Evolutionary conservation across 768 basidiomycete species (phyloP).

Genomic region (Leccinum incarnatum): DNA sequence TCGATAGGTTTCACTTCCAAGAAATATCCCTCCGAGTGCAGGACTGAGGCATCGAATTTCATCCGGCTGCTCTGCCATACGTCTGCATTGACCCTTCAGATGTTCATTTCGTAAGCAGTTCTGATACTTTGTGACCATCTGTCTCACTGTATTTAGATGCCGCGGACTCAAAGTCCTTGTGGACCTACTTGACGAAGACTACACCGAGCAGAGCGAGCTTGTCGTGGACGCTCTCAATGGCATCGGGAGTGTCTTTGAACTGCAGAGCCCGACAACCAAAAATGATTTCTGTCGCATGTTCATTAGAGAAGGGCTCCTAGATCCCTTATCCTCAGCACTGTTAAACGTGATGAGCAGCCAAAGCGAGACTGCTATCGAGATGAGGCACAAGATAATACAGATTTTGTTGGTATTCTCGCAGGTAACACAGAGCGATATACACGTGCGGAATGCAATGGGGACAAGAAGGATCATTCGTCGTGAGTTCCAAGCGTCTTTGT

Average conservation of each 20-base stretch:
- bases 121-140: not conserved
- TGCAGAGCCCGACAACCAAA: constrained; percentile 94
- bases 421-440: constrained; percentile 92
- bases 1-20: constrained; percentile 85
- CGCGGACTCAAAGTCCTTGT: constrained; percentile 94
- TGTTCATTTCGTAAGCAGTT: constrained; percentile 95
- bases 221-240: constrained; percentile 93
- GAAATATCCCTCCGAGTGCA: constrained; percentile 89
- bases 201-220: constrained; percentile 84
- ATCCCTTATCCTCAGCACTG: constrained; percentile 87
- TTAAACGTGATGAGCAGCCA: constrained; percentile 82
- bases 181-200: constrained; percentile 95
- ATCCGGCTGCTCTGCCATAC: constrained; percentile 90
- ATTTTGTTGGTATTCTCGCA: constrained; percentile 91
- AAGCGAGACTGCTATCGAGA: constrained; percentile 62
- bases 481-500: constrained; percentile 41
- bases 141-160: constrained; percentile 51
- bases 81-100: constrained; percentile 91
- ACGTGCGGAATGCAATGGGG: constrained; percentile 89
- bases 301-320: constrained; percentile 90
- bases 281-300: constrained; percentile 99
- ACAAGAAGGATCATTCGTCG: constrained; percentile 86
- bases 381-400: constrained; percentile 86
- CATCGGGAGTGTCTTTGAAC: constrained; percentile 92
- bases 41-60: constrained; percentile 93